A percentile compares a stretch with the other conserved stretches of the same genome.
These are phyloP conservation scores for Taphrina wiesneri DNA, from an alignment of 1,139 yeast species.

Conservation along the genomic window DNA sequence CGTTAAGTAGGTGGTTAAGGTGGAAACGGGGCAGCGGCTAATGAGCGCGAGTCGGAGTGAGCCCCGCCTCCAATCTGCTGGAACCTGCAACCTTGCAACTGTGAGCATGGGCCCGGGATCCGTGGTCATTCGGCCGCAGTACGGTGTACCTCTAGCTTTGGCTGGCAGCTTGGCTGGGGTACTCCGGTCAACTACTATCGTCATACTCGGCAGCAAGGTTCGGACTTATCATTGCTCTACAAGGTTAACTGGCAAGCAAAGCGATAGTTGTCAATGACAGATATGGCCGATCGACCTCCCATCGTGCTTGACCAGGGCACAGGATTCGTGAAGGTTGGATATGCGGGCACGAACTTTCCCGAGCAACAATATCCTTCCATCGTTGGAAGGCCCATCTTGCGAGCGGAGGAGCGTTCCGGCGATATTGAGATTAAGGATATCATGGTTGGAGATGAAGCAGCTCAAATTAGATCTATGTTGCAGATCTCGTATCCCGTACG, in stretches of 20 bases:
- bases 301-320: conserved; percentile 96
- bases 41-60: neutral
- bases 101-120: too few relatives aligned
- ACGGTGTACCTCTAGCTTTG: neutral
- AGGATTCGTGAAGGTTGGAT: conserved; percentile 79
- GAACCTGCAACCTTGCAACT: too few relatives aligned
- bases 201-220: neutral
- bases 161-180: neutral
- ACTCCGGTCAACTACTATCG: neutral
- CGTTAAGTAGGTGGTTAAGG: neutral
- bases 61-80: neutral
- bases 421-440: conserved; percentile 78
- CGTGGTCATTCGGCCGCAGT: neutral
- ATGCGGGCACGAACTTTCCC: conserved; percentile 96
- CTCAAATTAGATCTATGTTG: conserved; percentile 81
- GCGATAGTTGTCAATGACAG: too few relatives aligned
- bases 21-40: neutral
- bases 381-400: conserved; percentile 93
- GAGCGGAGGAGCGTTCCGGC: conserved; percentile 89
- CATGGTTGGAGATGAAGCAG: conserved; percentile 97
- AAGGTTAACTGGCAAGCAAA: too few relatives aligned
- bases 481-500: conserved; percentile 79
- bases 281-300: conserved; percentile 20
- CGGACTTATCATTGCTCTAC: too few relatives aligned
- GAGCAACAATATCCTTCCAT: conserved; percentile 98